These are phyloP conservation scores for Ophiostoma tasmaniense DNA, from an alignment of 2,329 filamentous ascomycete species.

Conservation along the genomic window DNA sequence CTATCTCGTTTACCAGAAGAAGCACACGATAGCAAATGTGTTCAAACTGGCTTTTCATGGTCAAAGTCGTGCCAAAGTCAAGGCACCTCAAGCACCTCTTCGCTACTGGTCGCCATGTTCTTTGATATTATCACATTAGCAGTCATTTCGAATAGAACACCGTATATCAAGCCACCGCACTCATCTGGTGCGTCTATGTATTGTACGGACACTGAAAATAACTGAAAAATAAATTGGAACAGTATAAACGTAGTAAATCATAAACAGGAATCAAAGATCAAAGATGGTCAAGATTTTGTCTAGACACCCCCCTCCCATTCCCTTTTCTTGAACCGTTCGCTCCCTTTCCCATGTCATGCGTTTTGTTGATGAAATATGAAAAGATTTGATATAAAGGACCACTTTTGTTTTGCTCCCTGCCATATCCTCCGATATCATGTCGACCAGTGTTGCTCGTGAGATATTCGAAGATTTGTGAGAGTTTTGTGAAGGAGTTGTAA, in stretches of 20 bases:
- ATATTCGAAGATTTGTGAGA: not conserved
- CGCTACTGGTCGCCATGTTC: not conserved
- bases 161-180: not conserved
- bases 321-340: conserved; percentile 7
- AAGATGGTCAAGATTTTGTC: conserved; percentile 14
- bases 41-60: no score
- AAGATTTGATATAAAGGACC: not conserved
- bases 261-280: conserved; percentile 4
- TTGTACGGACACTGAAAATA: not conserved
- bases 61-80: no score
- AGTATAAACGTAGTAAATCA: conserved; percentile 4
- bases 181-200: not conserved
- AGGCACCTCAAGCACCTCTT: not conserved
- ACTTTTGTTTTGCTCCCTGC: conserved; percentile 4
- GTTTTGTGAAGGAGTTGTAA: not conserved
- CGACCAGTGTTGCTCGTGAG: not conserved
- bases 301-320: conserved; percentile 10
- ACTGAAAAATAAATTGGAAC: not conserved
- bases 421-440: not conserved
- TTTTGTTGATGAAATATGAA: not conserved
- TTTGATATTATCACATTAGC: no score
- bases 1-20: no score
- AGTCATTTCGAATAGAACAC: not conserved
- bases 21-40: no score
- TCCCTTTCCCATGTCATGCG: conserved; percentile 3